These are phyloP conservation scores for Conoideocrella luteorostrata DNA, from an alignment of 2,329 filamentous ascomycete species.

Conservation along the genomic window DNA sequence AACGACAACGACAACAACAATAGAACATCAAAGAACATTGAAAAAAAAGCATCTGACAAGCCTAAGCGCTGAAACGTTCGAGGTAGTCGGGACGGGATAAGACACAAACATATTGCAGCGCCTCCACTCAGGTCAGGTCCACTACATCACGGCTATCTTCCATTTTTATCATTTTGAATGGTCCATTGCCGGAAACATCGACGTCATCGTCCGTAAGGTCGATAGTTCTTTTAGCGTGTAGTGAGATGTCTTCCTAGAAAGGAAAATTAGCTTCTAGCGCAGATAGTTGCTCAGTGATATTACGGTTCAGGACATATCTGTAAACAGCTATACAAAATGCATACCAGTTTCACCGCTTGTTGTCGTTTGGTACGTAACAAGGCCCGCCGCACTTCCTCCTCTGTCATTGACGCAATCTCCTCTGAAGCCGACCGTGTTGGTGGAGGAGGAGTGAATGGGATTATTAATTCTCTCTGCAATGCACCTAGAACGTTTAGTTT, in stretches of 20 bases:
- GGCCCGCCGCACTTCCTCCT: slow-evolving; percentile 14
- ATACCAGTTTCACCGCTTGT: slow-evolving; percentile 1
- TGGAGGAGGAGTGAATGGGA: slow-evolving; percentile 13
- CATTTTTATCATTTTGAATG: neutral
- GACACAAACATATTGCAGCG: neutral
- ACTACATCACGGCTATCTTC: neutral
- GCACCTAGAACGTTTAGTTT: slow-evolving; percentile 14
- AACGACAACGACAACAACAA: too few relatives aligned
- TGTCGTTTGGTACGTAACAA: slow-evolving; percentile 11
- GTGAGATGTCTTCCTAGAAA: neutral
- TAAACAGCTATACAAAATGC: too few relatives aligned
- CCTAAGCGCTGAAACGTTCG: too few relatives aligned
- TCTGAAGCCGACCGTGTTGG: neutral
- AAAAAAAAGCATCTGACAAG: too few relatives aligned
- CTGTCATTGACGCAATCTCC: slow-evolving; percentile 10
- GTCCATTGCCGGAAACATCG: neutral
- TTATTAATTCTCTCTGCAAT: slow-evolving; percentile 16
- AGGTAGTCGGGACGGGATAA: too few relatives aligned
- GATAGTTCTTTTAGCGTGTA: slow-evolving; percentile 6
- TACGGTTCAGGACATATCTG: too few relatives aligned
- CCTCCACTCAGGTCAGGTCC: slow-evolving; percentile 3
- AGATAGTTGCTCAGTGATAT: too few relatives aligned
- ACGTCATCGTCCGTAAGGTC: slow-evolving; percentile 9
- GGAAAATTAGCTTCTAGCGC: neutral
- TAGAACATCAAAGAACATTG: too few relatives aligned